phyloP scores from a whole-genome alignment of 2,329 filamentous ascomycete genomes.

The Alternaria arborescens region DNA sequence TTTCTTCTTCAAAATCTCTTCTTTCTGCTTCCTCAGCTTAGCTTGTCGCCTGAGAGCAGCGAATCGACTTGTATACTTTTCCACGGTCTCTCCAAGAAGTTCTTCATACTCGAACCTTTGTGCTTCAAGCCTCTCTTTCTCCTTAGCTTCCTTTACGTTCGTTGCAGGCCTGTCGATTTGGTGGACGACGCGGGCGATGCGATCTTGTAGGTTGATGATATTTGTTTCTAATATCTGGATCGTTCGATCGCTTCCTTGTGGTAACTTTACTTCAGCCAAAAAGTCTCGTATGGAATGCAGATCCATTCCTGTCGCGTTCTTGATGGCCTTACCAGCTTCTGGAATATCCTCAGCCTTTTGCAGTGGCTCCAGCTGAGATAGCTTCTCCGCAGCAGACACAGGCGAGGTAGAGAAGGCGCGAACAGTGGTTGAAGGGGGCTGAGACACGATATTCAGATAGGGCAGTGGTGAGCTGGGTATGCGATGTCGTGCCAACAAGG shows the following conservation, averaged over 20 bases:
- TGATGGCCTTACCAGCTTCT: not conserved
- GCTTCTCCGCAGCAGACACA: not conserved
- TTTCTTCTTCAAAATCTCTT: not conserved
- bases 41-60: not conserved
- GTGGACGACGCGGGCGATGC: not conserved
- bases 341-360: not conserved
- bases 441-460: not conserved
- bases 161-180: not conserved
- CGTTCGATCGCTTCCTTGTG: not conserved
- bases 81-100: not conserved
- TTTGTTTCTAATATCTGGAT: not conserved
- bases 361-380: not conserved
- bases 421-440: not conserved
- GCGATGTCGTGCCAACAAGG: not conserved
- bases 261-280: not conserved
- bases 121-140: not conserved
- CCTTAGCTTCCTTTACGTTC: not conserved
- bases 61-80: not conserved
- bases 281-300: not conserved
- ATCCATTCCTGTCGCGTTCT: not conserved
- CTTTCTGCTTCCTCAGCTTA: slow-evolving; percentile 2
- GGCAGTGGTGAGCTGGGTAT: not conserved
- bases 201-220: not conserved
- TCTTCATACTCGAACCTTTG: not conserved
- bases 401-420: slow-evolving; percentile 19